Evolutionary conservation across 2,329 filamentous ascomycete genomes (phyloP).

Genomic region (Arthroderma sp.): DNA sequence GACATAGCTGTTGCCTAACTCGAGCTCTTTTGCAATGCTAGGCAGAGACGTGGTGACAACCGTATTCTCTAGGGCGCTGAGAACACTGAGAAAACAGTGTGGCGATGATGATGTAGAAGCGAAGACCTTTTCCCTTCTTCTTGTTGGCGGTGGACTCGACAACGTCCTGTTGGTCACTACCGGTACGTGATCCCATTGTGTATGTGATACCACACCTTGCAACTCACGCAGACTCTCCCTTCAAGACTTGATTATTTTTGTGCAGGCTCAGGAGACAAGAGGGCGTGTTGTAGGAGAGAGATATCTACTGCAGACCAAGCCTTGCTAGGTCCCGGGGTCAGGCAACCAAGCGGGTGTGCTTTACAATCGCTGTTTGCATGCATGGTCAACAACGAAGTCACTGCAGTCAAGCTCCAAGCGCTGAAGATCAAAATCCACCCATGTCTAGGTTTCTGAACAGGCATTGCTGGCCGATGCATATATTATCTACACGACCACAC

Average conservation of each 20-base stretch:
- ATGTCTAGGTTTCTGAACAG: background rate
- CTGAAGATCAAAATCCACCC: background rate
- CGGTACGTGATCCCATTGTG: background rate
- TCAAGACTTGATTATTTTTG: background rate
- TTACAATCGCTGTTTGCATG: background rate
- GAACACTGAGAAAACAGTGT: background rate
- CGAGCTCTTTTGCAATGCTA: conserved; percentile 22
- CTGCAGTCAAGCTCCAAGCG: background rate
- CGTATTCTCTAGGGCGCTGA: conserved; percentile 28
- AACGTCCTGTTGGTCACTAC: background rate
- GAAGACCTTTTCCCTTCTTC: background rate
- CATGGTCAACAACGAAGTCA: background rate
- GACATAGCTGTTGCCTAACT: conserved; percentile 1
- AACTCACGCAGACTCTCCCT: background rate
- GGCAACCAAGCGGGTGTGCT: background rate
- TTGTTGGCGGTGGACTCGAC: background rate
- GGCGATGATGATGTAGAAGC: background rate
- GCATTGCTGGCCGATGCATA: background rate
- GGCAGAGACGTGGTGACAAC: conserved; percentile 31
- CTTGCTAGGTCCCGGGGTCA: background rate
- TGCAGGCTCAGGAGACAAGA: background rate
- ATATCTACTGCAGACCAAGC: background rate
- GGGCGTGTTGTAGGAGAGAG: background rate
- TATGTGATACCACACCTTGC: background rate
- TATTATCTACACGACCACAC: background rate